Evolutionary conservation across 441 rosid species (phyloP).

Genomic region (Kokia cookei): DNA sequence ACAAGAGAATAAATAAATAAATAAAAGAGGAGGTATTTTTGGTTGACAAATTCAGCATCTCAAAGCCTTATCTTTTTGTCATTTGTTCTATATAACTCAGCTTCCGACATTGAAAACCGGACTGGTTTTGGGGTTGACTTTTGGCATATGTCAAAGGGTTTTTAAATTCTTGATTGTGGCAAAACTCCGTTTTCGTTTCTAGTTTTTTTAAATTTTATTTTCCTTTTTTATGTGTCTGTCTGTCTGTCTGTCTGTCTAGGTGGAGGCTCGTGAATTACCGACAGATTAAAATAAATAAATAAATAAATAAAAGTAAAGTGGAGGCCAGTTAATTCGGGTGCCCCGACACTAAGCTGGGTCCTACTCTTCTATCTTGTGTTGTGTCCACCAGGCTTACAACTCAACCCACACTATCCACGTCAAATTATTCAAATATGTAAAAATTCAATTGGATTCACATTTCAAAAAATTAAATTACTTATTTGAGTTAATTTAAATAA

Average conservation of each 20-base stretch:
- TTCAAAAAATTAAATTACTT: no score
- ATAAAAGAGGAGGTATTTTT: conserved; percentile 3
- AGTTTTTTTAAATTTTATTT: neutral
- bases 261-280: conserved; percentile 34
- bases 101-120: conserved; percentile 24
- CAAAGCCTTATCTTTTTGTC: conserved; percentile 44
- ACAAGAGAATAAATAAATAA: neutral
- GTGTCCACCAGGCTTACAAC: neutral
- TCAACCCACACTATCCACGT: neutral
- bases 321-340: conserved; percentile 19
- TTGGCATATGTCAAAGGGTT: conserved; percentile 48
- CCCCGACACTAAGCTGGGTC: conserved; percentile 2
- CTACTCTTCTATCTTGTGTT: neutral
- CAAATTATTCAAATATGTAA: no score
- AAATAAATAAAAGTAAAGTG: neutral
- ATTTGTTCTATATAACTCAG: conserved; percentile 1
- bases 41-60: conserved; percentile 33
- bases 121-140: conserved; percentile 53
- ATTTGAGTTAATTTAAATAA: no score
- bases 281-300: conserved; percentile 10
- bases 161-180: neutral
- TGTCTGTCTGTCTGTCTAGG: neutral
- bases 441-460: no score
- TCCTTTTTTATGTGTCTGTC: neutral
- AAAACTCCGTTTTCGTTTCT: conserved; percentile 21